Percentiles rank a stretch among this genome's conserved stretches.
phyloP scores from a whole-genome alignment of 2,329 filamentous ascomycete species.

The Thelonectria blattea region DNA sequence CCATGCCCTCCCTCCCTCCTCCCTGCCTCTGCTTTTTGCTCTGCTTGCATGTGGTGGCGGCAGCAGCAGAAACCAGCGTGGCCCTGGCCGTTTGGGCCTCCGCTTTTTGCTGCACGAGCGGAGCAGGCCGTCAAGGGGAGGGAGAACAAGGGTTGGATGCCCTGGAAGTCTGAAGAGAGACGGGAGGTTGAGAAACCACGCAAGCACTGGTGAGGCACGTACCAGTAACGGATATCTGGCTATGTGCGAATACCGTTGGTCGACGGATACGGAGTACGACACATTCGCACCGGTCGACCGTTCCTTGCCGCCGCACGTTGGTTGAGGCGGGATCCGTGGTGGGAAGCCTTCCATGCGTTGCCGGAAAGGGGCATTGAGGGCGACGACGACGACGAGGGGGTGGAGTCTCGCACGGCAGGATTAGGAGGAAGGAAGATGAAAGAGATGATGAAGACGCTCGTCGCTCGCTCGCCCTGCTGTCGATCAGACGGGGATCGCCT shows the following conservation, averaged over 20 bases:
- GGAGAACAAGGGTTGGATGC: conserved; percentile 13
- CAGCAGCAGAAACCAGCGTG: conserved; percentile 6
- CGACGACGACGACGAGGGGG: neutral
- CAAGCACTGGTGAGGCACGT: too few species aligned
- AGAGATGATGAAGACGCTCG: neutral
- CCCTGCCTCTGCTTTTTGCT: too few species aligned
- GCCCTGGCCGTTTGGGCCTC: conserved; percentile 8
- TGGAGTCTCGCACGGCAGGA: neutral
- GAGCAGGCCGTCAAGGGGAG: conserved; percentile 13
- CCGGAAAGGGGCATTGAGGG: neutral
- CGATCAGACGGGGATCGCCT: too few species aligned
- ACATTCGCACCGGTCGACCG: too few species aligned
- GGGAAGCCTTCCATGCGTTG: neutral
- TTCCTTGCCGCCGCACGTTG: too few species aligned
- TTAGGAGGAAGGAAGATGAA: neutral
- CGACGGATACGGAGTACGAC: too few species aligned
- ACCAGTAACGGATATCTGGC: too few species aligned
- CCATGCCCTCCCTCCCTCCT: too few species aligned
- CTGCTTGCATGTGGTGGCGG: neutral
- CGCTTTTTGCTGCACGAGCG: conserved; percentile 5
- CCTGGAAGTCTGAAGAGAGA: neutral
- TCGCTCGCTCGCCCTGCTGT: too few species aligned
- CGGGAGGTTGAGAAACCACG: neutral
- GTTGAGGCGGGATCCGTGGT: too few species aligned
- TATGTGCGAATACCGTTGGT: too few species aligned